phyloP scores from a whole-genome alignment of 257 asterid species.

The Salvia splendens region DNA sequence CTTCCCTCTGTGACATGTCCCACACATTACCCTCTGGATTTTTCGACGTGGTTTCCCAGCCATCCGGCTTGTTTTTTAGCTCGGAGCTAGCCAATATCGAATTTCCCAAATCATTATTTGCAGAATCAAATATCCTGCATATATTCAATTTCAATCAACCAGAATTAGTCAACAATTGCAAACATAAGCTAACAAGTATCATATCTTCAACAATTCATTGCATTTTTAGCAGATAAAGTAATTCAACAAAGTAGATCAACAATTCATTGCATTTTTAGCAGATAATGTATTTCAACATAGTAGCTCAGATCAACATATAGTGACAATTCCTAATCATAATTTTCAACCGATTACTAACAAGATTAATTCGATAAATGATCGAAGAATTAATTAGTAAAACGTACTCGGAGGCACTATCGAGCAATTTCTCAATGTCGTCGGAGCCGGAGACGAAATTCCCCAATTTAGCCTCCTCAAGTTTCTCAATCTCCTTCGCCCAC shows the following conservation, averaged over 20 bases:
- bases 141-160: constrained; percentile 22
- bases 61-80: constrained; percentile 83
- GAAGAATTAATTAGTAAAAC: constrained; percentile 6
- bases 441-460: constrained; percentile 56
- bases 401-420: constrained; percentile 82
- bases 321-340: background rate
- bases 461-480: constrained; percentile 80
- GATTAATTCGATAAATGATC: background rate
- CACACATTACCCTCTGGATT: constrained; percentile 72
- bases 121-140: constrained; percentile 76
- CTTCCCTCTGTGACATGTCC: constrained; percentile 96
- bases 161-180: background rate
- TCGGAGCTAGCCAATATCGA: constrained; percentile 45
- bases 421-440: constrained; percentile 78
- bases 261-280: constrained; percentile 1
- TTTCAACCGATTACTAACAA: constrained; percentile 3
- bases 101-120: constrained; percentile 56
- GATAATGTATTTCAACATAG: background rate
- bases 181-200: background rate
- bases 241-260: too few species aligned
- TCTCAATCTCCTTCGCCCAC: constrained; percentile 96
- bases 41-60: constrained; percentile 87
- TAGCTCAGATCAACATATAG: background rate
- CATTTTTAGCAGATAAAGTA: too few species aligned
- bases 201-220: background rate